Base-by-base conservation (phyloP, 179 eudicot genomes). In the Actinidia arguta region DNA sequence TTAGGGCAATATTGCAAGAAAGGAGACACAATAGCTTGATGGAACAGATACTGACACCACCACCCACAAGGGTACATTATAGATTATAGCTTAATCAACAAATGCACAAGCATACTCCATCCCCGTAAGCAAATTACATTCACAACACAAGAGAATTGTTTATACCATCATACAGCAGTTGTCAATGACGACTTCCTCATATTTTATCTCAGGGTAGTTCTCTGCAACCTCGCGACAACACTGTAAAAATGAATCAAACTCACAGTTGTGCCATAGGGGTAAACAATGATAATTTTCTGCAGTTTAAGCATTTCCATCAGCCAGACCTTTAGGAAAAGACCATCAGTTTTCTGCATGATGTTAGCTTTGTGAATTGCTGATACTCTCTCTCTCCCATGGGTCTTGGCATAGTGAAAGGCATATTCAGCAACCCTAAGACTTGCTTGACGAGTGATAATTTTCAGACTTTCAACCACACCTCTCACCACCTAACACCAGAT, bases 311-410 rank as follows among this genome's bases (percentile, higher is more conserved):
- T 82, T 55, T 50, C 76, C 66, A 46, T 73, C 47, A 36, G 39
- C 27, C 50, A 78, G 39, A 96, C 99, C 98, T 95, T 90, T 13
- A 96, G 92, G 80, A 96, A 96, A 78, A 96, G 98, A 79, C 99
- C 99, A 88, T 96, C 99, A 75, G 99, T 96, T 84, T 96, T 96
- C 91, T 95, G 98, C 99, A 96, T 96, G 88, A 96, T 96, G 76
- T 96, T 95, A 83, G 99, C 99, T 91, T 96, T 96, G 84, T 96
- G 99, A 42, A 96, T 93, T 4, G 99, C 99, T 78, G 99, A 96
- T 22, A 96, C 99, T 84, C 98, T 90, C 81, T 88, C 84, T 86
- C 99, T 94, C 80, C 99, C 98, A 82, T 93, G 92, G 81, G 90
- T 75, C 89, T 93, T 92, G 78, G 99, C 99, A 90, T 96, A 96